A percentile compares a stretch with the other conserved stretches of the same genome.
phyloP scores from a whole-genome alignment of 2,329 filamentous ascomycete genomes.

The Aspergillus sp. region DNA sequence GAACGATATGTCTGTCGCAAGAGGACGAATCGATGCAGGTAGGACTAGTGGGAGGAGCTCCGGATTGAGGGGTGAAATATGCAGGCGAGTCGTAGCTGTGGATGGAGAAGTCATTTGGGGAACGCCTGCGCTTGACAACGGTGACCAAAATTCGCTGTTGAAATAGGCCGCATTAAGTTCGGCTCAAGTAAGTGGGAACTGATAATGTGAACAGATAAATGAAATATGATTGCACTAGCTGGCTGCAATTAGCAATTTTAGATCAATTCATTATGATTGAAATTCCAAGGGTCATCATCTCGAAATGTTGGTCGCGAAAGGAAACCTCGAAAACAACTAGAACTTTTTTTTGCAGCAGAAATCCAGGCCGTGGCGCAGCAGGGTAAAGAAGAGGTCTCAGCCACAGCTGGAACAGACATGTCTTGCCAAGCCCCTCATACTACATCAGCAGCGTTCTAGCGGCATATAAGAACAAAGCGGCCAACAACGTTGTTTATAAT shows the following conservation, averaged over 20 bases:
- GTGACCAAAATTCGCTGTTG: background rate
- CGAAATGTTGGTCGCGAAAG: background rate
- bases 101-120: slow-evolving; percentile 28
- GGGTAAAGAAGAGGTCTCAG: slow-evolving; percentile 5
- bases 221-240: background rate
- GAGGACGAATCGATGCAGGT: slow-evolving; percentile 66
- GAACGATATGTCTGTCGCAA: slow-evolving; percentile 82
- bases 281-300: background rate
- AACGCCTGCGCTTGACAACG: background rate
- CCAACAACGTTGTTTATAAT: background rate
- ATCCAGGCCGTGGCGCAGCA: slow-evolving; percentile 20
- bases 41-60: slow-evolving; percentile 74
- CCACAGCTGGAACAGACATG: slow-evolving; percentile 19
- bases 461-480: background rate
- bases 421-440: slow-evolving; percentile 13
- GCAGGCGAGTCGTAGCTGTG: slow-evolving; percentile 61
- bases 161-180: background rate
- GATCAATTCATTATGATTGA: background rate
- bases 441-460: slow-evolving; percentile 5
- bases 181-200: background rate
- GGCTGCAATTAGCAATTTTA: background rate
- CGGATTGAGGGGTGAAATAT: slow-evolving; percentile 84
- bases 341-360: slow-evolving; percentile 11
- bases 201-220: background rate
- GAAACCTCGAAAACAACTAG: background rate